These are phyloP conservation scores for Gryganskiella cystojenkinii DNA, from an alignment of 192 early-diverging fungal species.

Conservation along the genomic window DNA sequence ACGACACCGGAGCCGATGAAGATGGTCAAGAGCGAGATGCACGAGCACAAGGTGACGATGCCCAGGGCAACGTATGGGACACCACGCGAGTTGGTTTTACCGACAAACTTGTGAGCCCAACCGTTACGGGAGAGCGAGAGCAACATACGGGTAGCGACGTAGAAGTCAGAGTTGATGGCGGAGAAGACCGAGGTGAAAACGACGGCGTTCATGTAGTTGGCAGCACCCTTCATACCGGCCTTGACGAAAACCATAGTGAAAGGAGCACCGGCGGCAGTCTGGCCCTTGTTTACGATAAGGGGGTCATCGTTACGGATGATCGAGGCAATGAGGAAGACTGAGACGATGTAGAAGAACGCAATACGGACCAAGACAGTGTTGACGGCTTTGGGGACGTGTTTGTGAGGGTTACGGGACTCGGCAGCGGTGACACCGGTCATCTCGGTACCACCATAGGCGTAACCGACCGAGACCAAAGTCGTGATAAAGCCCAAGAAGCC, in stretches of 20 bases:
- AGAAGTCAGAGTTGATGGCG: conserved; percentile 87
- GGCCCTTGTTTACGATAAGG: conserved; percentile 52
- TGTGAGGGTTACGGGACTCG: conserved; percentile 75
- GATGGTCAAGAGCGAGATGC: conserved; percentile 67
- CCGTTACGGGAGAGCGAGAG: conserved; percentile 78
- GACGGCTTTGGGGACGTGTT: conserved; percentile 74
- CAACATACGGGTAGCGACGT: conserved; percentile 82
- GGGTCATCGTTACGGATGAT: conserved; percentile 69
- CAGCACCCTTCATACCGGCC: conserved; percentile 68
- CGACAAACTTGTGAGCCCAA: conserved; percentile 74
- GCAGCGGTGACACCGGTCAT: conserved; percentile 89
- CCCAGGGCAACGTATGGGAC: conserved; percentile 69
- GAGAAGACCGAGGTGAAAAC: conserved; percentile 72
- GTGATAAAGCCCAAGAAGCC: conserved; percentile 68
- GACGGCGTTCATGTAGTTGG: conserved; percentile 76
- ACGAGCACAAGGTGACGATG: conserved; percentile 70
- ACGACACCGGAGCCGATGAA: conserved; percentile 72
- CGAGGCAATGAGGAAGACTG: conserved; percentile 73
- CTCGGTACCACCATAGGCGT: conserved; percentile 87
- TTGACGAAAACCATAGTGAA: conserved; percentile 72
- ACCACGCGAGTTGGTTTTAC: conserved; percentile 67
- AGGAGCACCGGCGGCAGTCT: conserved; percentile 67
- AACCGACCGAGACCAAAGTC: conserved; percentile 79
- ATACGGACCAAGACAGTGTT: conserved; percentile 77
- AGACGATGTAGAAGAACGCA: conserved; percentile 70